Evolutionary conservation across 352 stramenopile genomes (phyloP).

Genomic region (Phytophthora citrophthora): DNA sequence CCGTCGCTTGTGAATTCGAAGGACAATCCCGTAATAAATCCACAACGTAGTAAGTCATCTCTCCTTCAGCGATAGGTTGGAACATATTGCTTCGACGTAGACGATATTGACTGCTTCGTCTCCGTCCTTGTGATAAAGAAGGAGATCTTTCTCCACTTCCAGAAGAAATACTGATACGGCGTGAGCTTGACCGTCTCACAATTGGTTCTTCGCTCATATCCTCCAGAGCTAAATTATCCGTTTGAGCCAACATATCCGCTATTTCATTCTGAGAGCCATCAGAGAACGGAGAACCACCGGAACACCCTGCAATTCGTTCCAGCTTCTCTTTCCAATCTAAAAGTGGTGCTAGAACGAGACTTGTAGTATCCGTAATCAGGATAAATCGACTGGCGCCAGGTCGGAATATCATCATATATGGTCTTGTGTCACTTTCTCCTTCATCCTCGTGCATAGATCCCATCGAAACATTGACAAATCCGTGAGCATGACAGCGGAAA

Average conservation of each 20-base stretch:
- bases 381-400: slow-evolving; percentile 58
- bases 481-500: slow-evolving; percentile 59
- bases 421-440: slow-evolving; percentile 34
- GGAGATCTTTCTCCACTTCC: slow-evolving; percentile 11
- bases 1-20: slow-evolving; percentile 28
- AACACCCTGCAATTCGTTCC: slow-evolving; percentile 34
- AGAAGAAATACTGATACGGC: slow-evolving; percentile 11
- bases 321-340: slow-evolving; percentile 67
- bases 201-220: slow-evolving; percentile 7
- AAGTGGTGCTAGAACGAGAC: slow-evolving; percentile 45
- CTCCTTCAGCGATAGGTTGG: slow-evolving; percentile 39
- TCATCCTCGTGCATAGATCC: slow-evolving; percentile 13
- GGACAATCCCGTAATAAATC: slow-evolving; percentile 68
- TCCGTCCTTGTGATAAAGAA: slow-evolving; percentile 18
- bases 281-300: slow-evolving; percentile 2
- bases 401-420: slow-evolving; percentile 67
- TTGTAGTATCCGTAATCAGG: slow-evolving; percentile 54
- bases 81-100: slow-evolving; percentile 16
- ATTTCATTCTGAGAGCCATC: slow-evolving; percentile 26
- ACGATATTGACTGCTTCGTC: slow-evolving; percentile 41
- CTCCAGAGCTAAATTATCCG: slow-evolving; percentile 13
- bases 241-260: slow-evolving; percentile 27
- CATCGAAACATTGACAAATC: slow-evolving; percentile 25
- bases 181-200: background rate
- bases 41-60: slow-evolving; percentile 71